Evolutionary conservation across 2,329 filamentous ascomycete species (phyloP).

Genomic region (Coleophoma eucalyptorum): DNA sequence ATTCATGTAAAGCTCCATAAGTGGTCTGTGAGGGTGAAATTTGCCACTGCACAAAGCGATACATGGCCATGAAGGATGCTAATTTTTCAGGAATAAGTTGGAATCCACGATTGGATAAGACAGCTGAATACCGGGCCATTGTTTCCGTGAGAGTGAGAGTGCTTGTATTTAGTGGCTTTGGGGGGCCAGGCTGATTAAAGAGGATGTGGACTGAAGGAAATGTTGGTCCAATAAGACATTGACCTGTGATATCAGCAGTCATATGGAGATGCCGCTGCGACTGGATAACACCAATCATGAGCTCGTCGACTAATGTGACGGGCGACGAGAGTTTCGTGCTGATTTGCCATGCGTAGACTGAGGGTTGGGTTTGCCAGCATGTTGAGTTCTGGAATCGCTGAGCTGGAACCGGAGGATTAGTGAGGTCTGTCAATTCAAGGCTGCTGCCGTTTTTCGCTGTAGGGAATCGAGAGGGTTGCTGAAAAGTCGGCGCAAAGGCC

Average conservation of each 20-base stretch:
- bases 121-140: constrained; percentile 21
- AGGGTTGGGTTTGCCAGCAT: constrained; percentile 25
- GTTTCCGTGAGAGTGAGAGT: constrained; percentile 14
- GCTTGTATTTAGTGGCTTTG: constrained; percentile 11
- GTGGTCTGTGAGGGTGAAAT: constrained; percentile 20
- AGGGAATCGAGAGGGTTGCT: constrained; percentile 20
- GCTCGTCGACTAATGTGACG: constrained; percentile 20
- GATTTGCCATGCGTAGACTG: constrained; percentile 25
- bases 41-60: constrained; percentile 25
- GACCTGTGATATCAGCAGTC: constrained; percentile 11
- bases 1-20: constrained; percentile 19
- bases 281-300: constrained; percentile 23
- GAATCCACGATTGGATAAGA: constrained; percentile 21
- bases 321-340: constrained; percentile 25
- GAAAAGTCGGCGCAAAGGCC: constrained; percentile 21
- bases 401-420: constrained; percentile 11
- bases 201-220: constrained; percentile 24
- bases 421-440: constrained; percentile 18
- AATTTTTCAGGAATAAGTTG: constrained; percentile 23
- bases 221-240: constrained; percentile 14
- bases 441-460: constrained; percentile 8
- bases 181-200: constrained; percentile 17
- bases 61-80: constrained; percentile 27
- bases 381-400: constrained; percentile 6
- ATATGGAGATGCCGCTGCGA: constrained; percentile 20